Evolutionary conservation across 176 grass and related monocot genomes (phyloP), one percentile per base, ranked within the genome.

Genomic region (Raddia distichophylla): DNA sequence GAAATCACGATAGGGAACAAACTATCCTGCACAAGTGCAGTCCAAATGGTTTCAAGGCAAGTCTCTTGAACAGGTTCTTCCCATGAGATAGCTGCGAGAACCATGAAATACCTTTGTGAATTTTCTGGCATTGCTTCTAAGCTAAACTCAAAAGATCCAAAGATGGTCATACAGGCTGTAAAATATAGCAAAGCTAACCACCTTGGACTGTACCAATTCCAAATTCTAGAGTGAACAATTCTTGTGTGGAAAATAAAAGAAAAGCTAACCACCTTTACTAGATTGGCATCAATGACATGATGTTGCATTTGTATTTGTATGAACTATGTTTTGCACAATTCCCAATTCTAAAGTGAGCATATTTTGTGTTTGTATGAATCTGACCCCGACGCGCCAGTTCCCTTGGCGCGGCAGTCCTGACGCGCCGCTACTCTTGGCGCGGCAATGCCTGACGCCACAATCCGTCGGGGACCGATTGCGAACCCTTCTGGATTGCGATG

Each of bases 141-240:
- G 74, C 93, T 94, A 79, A 92, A 94, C 80, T 94, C 93, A 88
- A 94, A 92, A 82, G 93, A 94, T 60, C 92, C 89, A 89, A 94
- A 94, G 55, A 91, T 84, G 55, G 92, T 94, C 66, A 94, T 82
- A 77, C 74, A 73, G 64, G 34, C 93, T 94, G 67, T 37, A 48
- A 55, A 75, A 40, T 71, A 82, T 58, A 67, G 1, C 50, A 45
- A 69, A 63, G 22, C 64, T 79, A 70, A 75, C 22, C 22, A 50
- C 50, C 14, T 0, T 74, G 16, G 53, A 18, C 16, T 55, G 12
- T 66, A 49, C 57, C 37, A 37, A 50, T 57, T 87, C 22, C 83
- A 49, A 42, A 22, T 15, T 83, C 5, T 48, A 64, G 45, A 62
- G 42, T 52, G 42, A 74, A 10, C 6, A 20, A 67, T 46, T 62